Percentiles rank a stretch among this genome's conserved stretches.
These are phyloP conservation scores for Litsea cubeba DNA, from an alignment of 164 flowering plant genomes.

Conservation along the genomic window DNA sequence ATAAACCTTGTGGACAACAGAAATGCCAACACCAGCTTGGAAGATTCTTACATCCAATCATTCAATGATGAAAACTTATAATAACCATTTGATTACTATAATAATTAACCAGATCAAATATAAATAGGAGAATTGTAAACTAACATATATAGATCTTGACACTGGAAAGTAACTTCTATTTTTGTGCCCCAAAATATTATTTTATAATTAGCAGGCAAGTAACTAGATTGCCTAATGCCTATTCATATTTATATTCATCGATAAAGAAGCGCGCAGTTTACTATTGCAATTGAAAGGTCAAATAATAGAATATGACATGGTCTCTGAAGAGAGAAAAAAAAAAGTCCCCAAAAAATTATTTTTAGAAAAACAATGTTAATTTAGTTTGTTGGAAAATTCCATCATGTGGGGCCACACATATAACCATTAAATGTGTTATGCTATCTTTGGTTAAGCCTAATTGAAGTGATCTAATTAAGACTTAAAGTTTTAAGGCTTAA, in stretches of 20 bases:
- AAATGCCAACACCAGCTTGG: conserved; percentile 1
- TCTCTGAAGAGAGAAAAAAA: conserved; percentile 9
- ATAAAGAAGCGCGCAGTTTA: conserved; percentile 7
- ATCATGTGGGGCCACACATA: too few species aligned
- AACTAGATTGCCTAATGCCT: conserved; percentile 1
- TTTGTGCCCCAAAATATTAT: not conserved
- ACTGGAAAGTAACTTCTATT: conserved; percentile 7
- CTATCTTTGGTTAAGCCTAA: too few species aligned
- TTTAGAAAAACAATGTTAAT: conserved; percentile 14
- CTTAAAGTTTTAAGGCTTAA: too few species aligned
- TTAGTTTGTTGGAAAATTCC: too few species aligned
- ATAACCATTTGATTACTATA: not conserved
- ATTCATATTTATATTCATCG: not conserved
- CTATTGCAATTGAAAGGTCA: conserved; percentile 21
- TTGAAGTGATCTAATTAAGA: too few species aligned
- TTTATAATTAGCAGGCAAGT: conserved; percentile 1
- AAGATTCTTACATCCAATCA: conserved; percentile 8
- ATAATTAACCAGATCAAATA: not conserved
- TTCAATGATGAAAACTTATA: conserved; percentile 1
- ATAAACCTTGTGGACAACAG: not conserved
- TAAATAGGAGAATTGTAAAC: conserved; percentile 5
- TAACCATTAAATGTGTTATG: too few species aligned
- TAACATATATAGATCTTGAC: conserved; percentile 7
- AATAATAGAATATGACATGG: conserved; percentile 20
- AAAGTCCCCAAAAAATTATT: conserved; percentile 12